Evolutionary conservation across 106 monocot species (phyloP), one percentile per base, ranked within the genome.

Genomic region (Iris macrosiphon): DNA sequence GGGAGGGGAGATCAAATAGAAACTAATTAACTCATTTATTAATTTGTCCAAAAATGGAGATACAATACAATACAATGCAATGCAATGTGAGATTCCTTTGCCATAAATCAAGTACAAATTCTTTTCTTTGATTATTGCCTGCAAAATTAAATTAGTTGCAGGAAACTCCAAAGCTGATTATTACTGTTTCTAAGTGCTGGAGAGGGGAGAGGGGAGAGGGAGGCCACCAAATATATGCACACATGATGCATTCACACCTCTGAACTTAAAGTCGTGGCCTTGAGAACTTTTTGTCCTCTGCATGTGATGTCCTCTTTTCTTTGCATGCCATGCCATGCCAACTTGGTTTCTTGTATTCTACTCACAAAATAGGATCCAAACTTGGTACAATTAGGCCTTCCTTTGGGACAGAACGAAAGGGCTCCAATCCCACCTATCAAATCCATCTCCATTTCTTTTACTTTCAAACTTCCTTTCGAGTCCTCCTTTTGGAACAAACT

Each of bases 221-320:
- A 40, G 41, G 31, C 61, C 62, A 43, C 32, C 51, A 40, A 22
- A 10, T 40, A 6, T 31, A 31, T 39, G 40, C 14, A 24, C 52
- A 19, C 52, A 53, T 21, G 38, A 31, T 65, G 30, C 53, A 65
- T 31, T 31, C 31, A 20, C 42, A 29, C 31, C 7, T 25, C 3
- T n/a, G n/a, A n/a, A n/a, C n/a, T n/a, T n/a, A n/a, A n/a, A n/a
- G n/a, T n/a, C n/a, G n/a, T n/a, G n/a, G n/a, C n/a, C n/a, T n/a
- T n/a, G n/a, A 15, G 24, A 12, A 6, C 43, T 32, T 65, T 65
- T 65, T 65, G 65, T 65, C 65, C 53, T 65, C 24, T 45, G 33
- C 65, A 65, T 65, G 44, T 65, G 65, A 49, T 49, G 39, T 22
- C 20, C 16, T 13, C 53, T 45, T 22, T 19, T 23, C 18, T 38